phyloP scores from a whole-genome alignment of 2,329 filamentous ascomycete genomes.

The Calonectria crousiana region DNA sequence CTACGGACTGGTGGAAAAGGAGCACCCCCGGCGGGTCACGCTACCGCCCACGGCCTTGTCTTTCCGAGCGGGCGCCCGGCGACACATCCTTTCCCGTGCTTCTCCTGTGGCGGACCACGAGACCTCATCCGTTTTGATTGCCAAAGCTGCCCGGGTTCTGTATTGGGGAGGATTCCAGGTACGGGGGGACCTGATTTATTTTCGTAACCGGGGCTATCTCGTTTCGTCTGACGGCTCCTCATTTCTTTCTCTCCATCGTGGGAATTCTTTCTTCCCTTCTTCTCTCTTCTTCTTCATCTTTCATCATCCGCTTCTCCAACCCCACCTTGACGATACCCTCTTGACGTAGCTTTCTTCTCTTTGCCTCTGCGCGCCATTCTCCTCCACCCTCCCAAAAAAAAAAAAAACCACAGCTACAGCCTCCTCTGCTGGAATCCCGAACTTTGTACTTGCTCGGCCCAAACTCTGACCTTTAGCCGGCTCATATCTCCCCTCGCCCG shows the following conservation, averaged over 20 bases:
- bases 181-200: constrained; percentile 30
- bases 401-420: neutral
- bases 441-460: constrained; percentile 30
- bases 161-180: constrained; percentile 20
- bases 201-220: constrained; percentile 30
- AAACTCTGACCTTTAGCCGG: constrained; percentile 18
- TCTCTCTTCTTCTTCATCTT: constrained; percentile 28
- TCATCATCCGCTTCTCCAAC: neutral
- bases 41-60: constrained; percentile 29
- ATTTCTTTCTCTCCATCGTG: neutral
- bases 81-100: constrained; percentile 20
- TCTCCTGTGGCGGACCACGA: constrained; percentile 26
- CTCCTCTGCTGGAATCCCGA: constrained; percentile 25
- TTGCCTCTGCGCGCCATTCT: neutral
- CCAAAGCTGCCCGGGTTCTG: constrained; percentile 42
- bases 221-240: constrained; percentile 24
- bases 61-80: constrained; percentile 35
- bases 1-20: constrained; percentile 23
- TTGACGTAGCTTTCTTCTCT: constrained; percentile 10
- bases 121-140: constrained; percentile 31
- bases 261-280: constrained; percentile 29
- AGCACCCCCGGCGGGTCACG: constrained; percentile 31
- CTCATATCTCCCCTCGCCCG: neutral
- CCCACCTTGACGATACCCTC: constrained; percentile 29
- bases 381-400: neutral